Evolutionary conservation across 2,329 filamentous ascomycete species (phyloP).

Genomic region (Kalaharituber pfeilii): DNA sequence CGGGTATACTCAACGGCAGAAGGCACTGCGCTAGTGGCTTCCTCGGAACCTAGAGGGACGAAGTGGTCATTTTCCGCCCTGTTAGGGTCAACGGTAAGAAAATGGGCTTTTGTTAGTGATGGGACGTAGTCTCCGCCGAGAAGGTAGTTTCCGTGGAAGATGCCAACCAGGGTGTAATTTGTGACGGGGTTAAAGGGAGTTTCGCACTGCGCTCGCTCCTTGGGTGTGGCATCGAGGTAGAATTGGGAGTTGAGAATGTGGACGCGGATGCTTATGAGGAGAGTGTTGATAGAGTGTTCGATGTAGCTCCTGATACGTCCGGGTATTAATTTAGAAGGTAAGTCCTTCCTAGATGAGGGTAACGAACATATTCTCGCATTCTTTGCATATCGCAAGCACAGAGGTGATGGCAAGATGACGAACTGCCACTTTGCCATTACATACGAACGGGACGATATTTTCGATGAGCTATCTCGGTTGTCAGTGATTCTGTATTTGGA

Average conservation of each 20-base stretch:
- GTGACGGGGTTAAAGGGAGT: conserved; percentile 18
- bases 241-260: conserved; percentile 17
- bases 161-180: conserved; percentile 18
- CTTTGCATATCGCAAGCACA: conserved; percentile 27
- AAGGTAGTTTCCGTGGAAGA: conserved; percentile 20
- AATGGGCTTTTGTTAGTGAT: conserved; percentile 13
- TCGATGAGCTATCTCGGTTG: conserved; percentile 23
- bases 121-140: conserved; percentile 15
- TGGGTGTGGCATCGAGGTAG: conserved; percentile 17
- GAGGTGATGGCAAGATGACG: conserved; percentile 37
- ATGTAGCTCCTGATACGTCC: too few species aligned
- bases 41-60: conserved; percentile 12
- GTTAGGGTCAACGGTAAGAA: conserved; percentile 9
- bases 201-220: conserved; percentile 8
- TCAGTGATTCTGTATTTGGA: too few species aligned
- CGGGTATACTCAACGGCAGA: conserved; percentile 4
- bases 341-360: neutral
- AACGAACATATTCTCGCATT: conserved; percentile 11
- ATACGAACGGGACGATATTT: conserved; percentile 26
- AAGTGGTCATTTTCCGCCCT: conserved; percentile 6
- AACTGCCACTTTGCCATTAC: conserved; percentile 33
- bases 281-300: neutral
- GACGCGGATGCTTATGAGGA: neutral
- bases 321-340: neutral
- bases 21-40: conserved; percentile 8